Conservation (phyloP, 2,329 filamentous ascomycete genomes). For the Exutisphaerella laricina region DNA sequence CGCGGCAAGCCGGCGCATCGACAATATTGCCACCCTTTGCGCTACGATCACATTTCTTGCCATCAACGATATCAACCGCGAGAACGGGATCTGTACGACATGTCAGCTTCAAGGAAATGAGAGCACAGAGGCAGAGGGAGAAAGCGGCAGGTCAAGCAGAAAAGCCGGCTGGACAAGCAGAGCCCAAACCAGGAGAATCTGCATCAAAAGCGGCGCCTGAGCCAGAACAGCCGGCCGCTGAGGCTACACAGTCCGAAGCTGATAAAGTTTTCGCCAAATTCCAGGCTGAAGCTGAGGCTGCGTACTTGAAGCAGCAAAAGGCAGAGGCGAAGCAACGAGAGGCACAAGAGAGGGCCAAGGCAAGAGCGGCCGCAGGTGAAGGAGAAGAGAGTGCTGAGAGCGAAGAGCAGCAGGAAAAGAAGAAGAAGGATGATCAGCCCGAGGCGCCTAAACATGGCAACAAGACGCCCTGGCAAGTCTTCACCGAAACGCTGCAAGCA, state of each 20-base stretch:
- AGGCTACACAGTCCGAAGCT: slow-evolving; percentile 27
- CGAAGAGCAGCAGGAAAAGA: slow-evolving; percentile 43
- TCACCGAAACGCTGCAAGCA: slow-evolving; percentile 87
- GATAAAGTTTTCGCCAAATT: slow-evolving; percentile 34
- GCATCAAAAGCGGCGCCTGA: slow-evolving; percentile 33
- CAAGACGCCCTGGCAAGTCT: slow-evolving; percentile 98
- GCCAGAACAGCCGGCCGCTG: slow-evolving; percentile 19
- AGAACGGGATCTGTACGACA: slow-evolving; percentile 39
- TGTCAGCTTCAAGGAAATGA: slow-evolving; percentile 39
- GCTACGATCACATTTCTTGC: slow-evolving; percentile 41
- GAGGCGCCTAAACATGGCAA: slow-evolving; percentile 95
- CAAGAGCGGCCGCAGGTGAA: slow-evolving; percentile 35
- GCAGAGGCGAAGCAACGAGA: slow-evolving; percentile 38
- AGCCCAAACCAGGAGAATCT: slow-evolving; percentile 35
- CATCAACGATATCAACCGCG: slow-evolving; percentile 39
- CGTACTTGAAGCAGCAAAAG: slow-evolving; percentile 35
- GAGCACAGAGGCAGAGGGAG: slow-evolving; percentile 34
- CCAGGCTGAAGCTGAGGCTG: slow-evolving; percentile 36
- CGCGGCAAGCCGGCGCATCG: slow-evolving; percentile 21
- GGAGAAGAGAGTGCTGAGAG: slow-evolving; percentile 40
- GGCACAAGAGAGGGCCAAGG: slow-evolving; percentile 35
- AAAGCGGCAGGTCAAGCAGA: slow-evolving; percentile 35
- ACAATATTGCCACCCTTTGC: slow-evolving; percentile 32
- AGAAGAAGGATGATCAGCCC: slow-evolving; percentile 62
- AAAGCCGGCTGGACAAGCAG: slow-evolving; percentile 35